These are phyloP conservation scores for Erysimum cheiri DNA, from an alignment of 441 rosid genomes.

Conservation along the genomic window DNA sequence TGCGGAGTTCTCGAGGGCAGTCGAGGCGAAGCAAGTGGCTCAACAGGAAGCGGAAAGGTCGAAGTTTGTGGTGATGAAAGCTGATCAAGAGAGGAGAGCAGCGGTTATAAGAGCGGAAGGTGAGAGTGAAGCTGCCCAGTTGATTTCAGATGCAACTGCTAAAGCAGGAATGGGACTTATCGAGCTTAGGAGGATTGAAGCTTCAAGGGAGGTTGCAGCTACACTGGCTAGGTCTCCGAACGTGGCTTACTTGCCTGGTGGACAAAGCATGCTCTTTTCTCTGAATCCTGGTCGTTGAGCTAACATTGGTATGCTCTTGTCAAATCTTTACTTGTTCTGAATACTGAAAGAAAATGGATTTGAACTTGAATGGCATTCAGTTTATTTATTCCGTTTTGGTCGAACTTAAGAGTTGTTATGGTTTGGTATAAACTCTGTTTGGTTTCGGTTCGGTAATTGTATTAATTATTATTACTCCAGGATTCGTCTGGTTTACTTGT, in stretches of 20 bases:
- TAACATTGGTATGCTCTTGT: slow-evolving; percentile 30
- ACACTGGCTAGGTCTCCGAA: slow-evolving; percentile 89
- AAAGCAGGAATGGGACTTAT: slow-evolving; percentile 87
- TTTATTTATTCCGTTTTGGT: slow-evolving; percentile 5
- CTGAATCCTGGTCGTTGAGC: slow-evolving; percentile 68
- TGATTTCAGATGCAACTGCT: slow-evolving; percentile 87
- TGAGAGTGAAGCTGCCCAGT: slow-evolving; percentile 91
- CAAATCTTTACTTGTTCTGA: slow-evolving; percentile 7
- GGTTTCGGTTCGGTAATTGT: neutral
- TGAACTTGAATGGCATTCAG: neutral
- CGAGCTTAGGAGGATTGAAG: slow-evolving; percentile 96
- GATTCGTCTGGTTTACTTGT: neutral
- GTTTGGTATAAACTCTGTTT: slow-evolving; percentile 11
- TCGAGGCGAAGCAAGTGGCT: slow-evolving; percentile 97
- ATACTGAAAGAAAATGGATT: slow-evolving; percentile 6
- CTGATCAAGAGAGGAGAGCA: slow-evolving; percentile 98
- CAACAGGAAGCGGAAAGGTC: slow-evolving; percentile 99
- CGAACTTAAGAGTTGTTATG: neutral
- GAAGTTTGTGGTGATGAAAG: slow-evolving; percentile 87
- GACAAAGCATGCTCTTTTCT: slow-evolving; percentile 77
- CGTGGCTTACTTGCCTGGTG: slow-evolving; percentile 86
- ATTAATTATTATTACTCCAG: neutral
- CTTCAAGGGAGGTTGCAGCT: slow-evolving; percentile 84
- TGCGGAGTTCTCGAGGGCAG: slow-evolving; percentile 87
- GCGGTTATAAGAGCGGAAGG: slow-evolving; percentile 96